Evolutionary conservation across 495 filamentous ascomycete genomes (phyloP).

Genomic region (Astrothelium macrocarpum): DNA sequence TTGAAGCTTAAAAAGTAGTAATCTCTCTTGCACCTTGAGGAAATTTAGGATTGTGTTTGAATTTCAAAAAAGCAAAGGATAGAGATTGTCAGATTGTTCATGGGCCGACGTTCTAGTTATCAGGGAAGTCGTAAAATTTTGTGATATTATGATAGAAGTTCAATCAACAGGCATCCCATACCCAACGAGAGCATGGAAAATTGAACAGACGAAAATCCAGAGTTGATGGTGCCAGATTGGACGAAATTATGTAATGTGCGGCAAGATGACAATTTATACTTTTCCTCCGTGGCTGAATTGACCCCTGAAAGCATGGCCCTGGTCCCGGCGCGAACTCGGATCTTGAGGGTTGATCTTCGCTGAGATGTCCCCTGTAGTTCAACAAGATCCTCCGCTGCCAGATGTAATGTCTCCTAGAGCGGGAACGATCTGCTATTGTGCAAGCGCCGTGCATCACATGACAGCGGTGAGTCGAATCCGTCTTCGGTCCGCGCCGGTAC

Average conservation of each 20-base stretch:
- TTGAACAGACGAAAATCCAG: not conserved
- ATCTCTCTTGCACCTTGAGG: too few relatives aligned
- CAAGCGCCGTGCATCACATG: too few relatives aligned
- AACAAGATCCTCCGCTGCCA: not conserved
- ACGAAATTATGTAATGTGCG: not conserved
- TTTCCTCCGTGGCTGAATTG: not conserved
- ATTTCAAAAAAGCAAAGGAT: too few relatives aligned
- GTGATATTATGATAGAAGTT: not conserved
- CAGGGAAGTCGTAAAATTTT: not conserved
- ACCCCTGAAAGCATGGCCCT: not conserved
- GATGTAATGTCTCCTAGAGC: not conserved
- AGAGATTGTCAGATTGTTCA: too few relatives aligned
- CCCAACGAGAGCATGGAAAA: too few relatives aligned
- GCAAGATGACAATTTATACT: not conserved
- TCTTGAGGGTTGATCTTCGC: too few relatives aligned
- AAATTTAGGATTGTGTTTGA: too few relatives aligned
- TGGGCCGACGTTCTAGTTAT: too few relatives aligned
- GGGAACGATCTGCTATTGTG: too few relatives aligned
- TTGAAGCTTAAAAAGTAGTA: not conserved
- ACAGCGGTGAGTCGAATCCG: not conserved
- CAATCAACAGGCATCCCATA: not conserved
- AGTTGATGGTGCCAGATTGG: not conserved
- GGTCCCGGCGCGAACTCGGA: too few relatives aligned
- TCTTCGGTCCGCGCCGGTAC: not conserved
- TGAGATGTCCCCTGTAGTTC: too few relatives aligned